A percentile compares a stretch with the other conserved stretches of the same genome.
These are phyloP conservation scores for Theobroma cacao DNA, from an alignment of 345 rosid species.

Conservation along the genomic window DNA sequence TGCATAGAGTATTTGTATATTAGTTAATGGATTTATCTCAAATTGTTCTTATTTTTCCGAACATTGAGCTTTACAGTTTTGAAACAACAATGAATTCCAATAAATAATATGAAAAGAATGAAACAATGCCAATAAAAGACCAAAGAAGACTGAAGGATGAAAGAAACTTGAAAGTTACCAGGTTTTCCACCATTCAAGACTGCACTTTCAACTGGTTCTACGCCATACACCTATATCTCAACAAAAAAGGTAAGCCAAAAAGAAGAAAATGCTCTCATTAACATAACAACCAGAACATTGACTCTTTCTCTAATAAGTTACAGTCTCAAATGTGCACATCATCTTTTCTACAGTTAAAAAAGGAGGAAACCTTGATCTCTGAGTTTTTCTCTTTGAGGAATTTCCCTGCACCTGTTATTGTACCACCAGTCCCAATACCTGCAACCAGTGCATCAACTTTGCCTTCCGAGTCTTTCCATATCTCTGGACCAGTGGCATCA, in stretches of 20 bases:
- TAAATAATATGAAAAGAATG: too few relatives aligned
- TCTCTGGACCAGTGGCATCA: constrained; percentile 69
- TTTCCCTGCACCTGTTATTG: constrained; percentile 59
- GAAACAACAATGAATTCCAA: neutral
- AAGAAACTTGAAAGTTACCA: constrained; percentile 13
- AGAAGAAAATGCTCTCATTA: neutral
- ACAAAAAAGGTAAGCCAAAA: neutral
- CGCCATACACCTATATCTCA: constrained; percentile 32
- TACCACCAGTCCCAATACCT: constrained; percentile 70
- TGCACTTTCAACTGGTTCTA: constrained; percentile 43
- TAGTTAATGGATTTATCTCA: too few relatives aligned
- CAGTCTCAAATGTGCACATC: neutral
- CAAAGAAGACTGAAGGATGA: neutral
- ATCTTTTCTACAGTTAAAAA: neutral
- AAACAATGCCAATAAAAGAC: neutral
- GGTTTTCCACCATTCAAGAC: constrained; percentile 38
- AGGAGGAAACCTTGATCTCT: constrained; percentile 43
- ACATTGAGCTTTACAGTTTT: neutral
- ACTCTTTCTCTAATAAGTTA: neutral
- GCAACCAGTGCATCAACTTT: constrained; percentile 50
- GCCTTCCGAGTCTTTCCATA: constrained; percentile 62
- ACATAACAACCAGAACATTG: neutral
- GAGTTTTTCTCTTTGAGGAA: constrained; percentile 65
- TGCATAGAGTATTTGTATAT: too few relatives aligned
- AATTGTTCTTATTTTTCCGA: neutral